phyloP scores from a whole-genome alignment of 2,329 filamentous ascomycete genomes.

The Pseudogymnoascus sp. region DNA sequence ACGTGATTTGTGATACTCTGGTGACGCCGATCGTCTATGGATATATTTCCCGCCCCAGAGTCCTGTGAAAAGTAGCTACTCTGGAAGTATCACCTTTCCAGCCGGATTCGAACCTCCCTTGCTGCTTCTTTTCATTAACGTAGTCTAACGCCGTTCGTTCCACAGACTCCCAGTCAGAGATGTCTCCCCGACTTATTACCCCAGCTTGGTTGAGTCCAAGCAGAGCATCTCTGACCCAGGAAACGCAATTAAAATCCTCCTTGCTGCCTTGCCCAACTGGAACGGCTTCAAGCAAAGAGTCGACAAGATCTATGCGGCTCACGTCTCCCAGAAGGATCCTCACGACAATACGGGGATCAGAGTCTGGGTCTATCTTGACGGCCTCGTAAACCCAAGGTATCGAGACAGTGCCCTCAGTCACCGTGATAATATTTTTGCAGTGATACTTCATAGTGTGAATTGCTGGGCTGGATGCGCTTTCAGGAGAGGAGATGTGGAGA shows the following conservation, averaged over 20 bases:
- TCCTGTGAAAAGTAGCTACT: neutral
- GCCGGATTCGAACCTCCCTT: neutral
- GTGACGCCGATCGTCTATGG: neutral
- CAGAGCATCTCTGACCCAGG: neutral
- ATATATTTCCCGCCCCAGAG: neutral
- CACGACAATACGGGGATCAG: neutral
- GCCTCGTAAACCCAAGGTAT: constrained; percentile 1
- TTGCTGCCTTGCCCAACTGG: neutral
- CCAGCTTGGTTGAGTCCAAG: neutral
- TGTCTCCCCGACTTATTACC: neutral
- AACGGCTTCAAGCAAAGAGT: neutral
- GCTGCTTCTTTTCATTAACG: neutral
- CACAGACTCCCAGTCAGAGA: neutral
- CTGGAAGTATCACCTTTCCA: neutral
- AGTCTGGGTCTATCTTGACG: neutral
- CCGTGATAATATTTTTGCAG: constrained; percentile 32
- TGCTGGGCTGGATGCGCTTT: neutral
- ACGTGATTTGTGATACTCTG: neutral
- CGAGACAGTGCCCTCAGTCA: neutral
- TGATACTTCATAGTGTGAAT: neutral
- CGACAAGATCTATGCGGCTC: neutral
- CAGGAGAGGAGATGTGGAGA: neutral
- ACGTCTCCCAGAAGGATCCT: neutral
- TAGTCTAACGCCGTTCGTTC: neutral
- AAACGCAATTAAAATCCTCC: neutral